A percentile compares a stretch with the other conserved stretches of the same genome.
Evolutionary conservation across 2,329 filamentous ascomycete genomes (phyloP).

Genomic region (Dothiorella sarmentorum): DNA sequence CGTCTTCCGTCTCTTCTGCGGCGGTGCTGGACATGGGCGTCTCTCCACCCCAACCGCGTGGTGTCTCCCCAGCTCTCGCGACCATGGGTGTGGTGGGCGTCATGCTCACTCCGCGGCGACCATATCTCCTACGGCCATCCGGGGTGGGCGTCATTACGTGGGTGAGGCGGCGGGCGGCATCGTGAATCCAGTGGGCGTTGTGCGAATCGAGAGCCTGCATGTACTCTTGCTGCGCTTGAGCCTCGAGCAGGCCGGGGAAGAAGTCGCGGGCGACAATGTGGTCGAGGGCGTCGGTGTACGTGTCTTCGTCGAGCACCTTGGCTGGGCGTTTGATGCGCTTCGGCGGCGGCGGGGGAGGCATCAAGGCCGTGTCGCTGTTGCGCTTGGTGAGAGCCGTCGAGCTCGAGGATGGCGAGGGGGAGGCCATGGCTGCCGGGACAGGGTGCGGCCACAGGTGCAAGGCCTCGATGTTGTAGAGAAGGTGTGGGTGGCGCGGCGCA

Average conservation of each 20-base stretch:
- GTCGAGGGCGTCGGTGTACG: slow-evolving; percentile 84
- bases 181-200: slow-evolving; percentile 80
- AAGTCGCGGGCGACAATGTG: slow-evolving; percentile 96
- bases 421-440: neutral
- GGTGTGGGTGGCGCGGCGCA: neutral
- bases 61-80: slow-evolving; percentile 51
- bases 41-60: slow-evolving; percentile 65
- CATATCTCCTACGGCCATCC: slow-evolving; percentile 33
- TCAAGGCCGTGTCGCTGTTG: slow-evolving; percentile 64
- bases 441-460: neutral
- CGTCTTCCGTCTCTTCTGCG: slow-evolving; percentile 21
- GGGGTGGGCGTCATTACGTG: slow-evolving; percentile 80
- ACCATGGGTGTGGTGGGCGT: slow-evolving; percentile 30
- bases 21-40: slow-evolving; percentile 61
- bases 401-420: neutral
- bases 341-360: slow-evolving; percentile 66
- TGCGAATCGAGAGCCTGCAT: slow-evolving; percentile 85
- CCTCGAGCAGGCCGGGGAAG: slow-evolving; percentile 86
- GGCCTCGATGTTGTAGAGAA: neutral
- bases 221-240: slow-evolving; percentile 85
- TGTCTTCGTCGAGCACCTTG: slow-evolving; percentile 87
- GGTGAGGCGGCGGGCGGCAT: slow-evolving; percentile 60
- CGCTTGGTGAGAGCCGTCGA: slow-evolving; percentile 66
- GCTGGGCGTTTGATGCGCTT: slow-evolving; percentile 91
- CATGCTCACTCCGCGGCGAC: slow-evolving; percentile 15